Evolutionary conservation across 2,329 filamentous ascomycete genomes (phyloP).

Genomic region (Pseudocercospora musae): DNA sequence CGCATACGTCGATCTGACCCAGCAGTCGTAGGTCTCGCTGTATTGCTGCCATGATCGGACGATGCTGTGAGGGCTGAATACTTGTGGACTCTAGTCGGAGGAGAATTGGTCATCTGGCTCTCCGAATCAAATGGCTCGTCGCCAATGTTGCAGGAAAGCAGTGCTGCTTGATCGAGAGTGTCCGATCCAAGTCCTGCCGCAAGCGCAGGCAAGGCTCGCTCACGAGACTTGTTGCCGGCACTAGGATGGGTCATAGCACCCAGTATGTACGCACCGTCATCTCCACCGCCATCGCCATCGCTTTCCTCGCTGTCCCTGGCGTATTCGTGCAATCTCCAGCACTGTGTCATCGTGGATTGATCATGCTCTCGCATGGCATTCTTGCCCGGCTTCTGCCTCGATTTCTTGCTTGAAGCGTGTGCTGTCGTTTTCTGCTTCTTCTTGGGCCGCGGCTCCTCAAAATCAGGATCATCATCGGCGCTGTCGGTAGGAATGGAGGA

Average conservation of each 20-base stretch:
- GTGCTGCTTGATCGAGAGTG: conserved; percentile 2
- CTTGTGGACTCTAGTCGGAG: background rate
- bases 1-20: conserved; percentile 5
- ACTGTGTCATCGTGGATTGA: conserved; percentile 18
- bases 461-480: conserved; percentile 9
- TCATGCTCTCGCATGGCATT: background rate
- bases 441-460: conserved; percentile 8
- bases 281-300: too few species aligned
- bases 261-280: too few species aligned
- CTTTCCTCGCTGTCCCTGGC: background rate
- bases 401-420: background rate
- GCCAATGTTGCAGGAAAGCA: background rate
- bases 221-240: background rate
- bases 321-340: conserved; percentile 7
- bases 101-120: background rate
- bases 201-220: background rate
- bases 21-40: conserved; percentile 17
- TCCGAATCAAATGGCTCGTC: background rate
- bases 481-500: conserved; percentile 4
- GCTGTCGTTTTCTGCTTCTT: conserved; percentile 6
- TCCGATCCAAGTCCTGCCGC: background rate
- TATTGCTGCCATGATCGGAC: conserved; percentile 3
- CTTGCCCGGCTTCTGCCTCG: background rate
- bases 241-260: background rate
- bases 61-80: conserved; percentile 1